These are phyloP conservation scores for Pythium biforme DNA, from an alignment of 352 stramenopile genomes.

Conservation along the genomic window DNA sequence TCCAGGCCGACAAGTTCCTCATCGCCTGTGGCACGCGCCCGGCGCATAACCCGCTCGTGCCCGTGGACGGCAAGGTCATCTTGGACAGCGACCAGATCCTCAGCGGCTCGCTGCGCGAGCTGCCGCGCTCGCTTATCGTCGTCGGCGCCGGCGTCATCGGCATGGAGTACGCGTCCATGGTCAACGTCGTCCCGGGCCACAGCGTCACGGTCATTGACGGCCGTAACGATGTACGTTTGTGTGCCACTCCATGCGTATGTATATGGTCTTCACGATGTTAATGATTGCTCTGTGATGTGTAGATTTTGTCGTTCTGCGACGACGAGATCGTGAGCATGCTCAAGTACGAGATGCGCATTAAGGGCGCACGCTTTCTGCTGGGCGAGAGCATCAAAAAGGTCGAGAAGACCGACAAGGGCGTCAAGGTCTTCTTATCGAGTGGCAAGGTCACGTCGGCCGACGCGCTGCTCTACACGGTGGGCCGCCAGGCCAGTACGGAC, in stretches of 20 bases:
- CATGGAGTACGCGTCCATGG: slow-evolving; percentile 92
- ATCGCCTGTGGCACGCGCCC: slow-evolving; percentile 85
- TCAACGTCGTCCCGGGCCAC: slow-evolving; percentile 88
- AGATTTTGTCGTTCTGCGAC: slow-evolving; percentile 8
- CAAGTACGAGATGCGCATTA: slow-evolving; percentile 87
- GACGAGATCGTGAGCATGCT: slow-evolving; percentile 82
- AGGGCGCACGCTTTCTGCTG: slow-evolving; percentile 81
- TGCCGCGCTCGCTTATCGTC: slow-evolving; percentile 72
- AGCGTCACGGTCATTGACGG: slow-evolving; percentile 89
- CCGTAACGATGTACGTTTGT: slow-evolving; percentile 70
- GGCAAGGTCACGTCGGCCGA: slow-evolving; percentile 83
- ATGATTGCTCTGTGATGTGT: background rate
- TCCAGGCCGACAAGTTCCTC: slow-evolving; percentile 74
- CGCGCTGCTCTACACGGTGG: slow-evolving; percentile 82
- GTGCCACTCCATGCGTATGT: background rate
- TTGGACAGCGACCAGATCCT: slow-evolving; percentile 86
- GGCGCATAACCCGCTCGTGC: slow-evolving; percentile 79
- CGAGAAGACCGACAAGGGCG: slow-evolving; percentile 54
- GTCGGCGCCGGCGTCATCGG: slow-evolving; percentile 86
- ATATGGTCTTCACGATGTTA: no score
- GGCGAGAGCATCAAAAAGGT: slow-evolving; percentile 78
- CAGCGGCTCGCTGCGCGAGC: slow-evolving; percentile 58
- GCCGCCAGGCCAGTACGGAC: slow-evolving; percentile 87
- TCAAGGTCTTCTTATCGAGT: slow-evolving; percentile 67
- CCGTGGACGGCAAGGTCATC: slow-evolving; percentile 64